phyloP scores from a whole-genome alignment of 169 alveolate genomes.

The Eimeria brunetti region DNA sequence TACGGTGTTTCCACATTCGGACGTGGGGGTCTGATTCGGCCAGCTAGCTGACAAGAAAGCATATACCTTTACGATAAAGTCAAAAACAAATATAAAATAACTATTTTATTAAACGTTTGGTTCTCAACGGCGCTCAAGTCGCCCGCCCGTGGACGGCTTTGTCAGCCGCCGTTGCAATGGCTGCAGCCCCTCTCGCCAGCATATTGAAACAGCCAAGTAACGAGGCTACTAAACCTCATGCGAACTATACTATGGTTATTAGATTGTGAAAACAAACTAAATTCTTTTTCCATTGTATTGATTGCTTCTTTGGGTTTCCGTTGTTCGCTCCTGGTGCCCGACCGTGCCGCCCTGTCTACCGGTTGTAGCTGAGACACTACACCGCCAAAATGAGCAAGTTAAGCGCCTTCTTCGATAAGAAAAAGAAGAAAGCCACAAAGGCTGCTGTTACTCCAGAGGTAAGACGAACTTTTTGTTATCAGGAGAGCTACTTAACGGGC shows the following conservation, averaged over 20 bases:
- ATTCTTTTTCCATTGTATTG: not conserved
- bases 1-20: too few relatives aligned
- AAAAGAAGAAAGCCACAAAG: conserved; percentile 50
- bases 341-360: not conserved
- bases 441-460: conserved; percentile 54
- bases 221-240: not conserved
- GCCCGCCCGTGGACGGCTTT: not conserved
- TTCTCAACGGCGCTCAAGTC: not conserved
- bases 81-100: not conserved
- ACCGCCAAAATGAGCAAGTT: conserved; percentile 61
- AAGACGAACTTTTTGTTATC: not conserved
- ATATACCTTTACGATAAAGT: not conserved
- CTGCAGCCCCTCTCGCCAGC: conserved; percentile 27
- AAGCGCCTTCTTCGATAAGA: conserved; percentile 71
- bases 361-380: not conserved
- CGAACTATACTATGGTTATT: not conserved
- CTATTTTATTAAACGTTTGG: not conserved
- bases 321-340: not conserved
- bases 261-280: not conserved
- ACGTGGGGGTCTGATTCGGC: not conserved
- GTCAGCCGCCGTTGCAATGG: not conserved
- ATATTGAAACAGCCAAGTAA: not conserved
- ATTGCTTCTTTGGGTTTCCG: not conserved
- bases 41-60: not conserved
- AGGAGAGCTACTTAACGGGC: not conserved